These are phyloP conservation scores for Coniochaeta prunicola DNA, from an alignment of 2,329 filamentous ascomycete genomes.

Conservation along the genomic window DNA sequence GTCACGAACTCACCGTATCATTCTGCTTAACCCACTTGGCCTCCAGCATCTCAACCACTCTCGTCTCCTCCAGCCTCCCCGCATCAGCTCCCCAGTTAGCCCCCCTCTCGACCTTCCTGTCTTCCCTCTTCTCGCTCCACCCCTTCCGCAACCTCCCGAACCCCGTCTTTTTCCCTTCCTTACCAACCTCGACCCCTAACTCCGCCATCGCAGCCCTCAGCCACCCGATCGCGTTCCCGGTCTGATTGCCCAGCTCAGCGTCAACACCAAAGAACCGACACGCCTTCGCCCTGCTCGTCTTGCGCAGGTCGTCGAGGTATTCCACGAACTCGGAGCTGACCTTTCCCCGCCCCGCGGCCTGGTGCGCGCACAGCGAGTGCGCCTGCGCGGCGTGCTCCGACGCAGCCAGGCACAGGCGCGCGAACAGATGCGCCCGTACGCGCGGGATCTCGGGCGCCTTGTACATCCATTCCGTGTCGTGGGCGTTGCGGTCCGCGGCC, in stretches of 20 bases:
- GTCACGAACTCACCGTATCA: constrained; percentile 60
- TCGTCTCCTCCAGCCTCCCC: constrained; percentile 74
- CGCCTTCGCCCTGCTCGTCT: constrained; percentile 73
- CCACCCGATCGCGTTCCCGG: constrained; percentile 83
- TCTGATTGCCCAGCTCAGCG: constrained; percentile 73
- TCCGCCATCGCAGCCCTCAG: constrained; percentile 69
- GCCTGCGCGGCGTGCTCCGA: constrained; percentile 81
- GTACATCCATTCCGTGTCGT: constrained; percentile 95
- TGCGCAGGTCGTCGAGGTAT: constrained; percentile 70
- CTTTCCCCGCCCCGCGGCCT: constrained; percentile 28
- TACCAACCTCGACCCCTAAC: constrained; percentile 55
- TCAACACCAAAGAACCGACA: constrained; percentile 89
- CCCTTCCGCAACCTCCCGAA: constrained; percentile 64
- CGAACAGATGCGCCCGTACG: constrained; percentile 82
- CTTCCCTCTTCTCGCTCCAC: constrained; percentile 70
- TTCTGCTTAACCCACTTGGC: constrained; percentile 90
- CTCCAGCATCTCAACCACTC: constrained; percentile 81
- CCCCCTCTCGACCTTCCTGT: constrained; percentile 69
- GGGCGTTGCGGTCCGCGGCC: constrained; percentile 72
- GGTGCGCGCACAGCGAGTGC: constrained; percentile 36
- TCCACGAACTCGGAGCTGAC: constrained; percentile 59
- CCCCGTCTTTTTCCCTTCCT: constrained; percentile 43
- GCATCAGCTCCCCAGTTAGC: constrained; percentile 73
- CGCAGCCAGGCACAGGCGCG: constrained; percentile 78
- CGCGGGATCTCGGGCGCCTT: constrained; percentile 81